A percentile compares a stretch with the other conserved stretches of the same genome.
phyloP scores from a whole-genome alignment of 441 rosid genomes.

The Mallotus japonicus region DNA sequence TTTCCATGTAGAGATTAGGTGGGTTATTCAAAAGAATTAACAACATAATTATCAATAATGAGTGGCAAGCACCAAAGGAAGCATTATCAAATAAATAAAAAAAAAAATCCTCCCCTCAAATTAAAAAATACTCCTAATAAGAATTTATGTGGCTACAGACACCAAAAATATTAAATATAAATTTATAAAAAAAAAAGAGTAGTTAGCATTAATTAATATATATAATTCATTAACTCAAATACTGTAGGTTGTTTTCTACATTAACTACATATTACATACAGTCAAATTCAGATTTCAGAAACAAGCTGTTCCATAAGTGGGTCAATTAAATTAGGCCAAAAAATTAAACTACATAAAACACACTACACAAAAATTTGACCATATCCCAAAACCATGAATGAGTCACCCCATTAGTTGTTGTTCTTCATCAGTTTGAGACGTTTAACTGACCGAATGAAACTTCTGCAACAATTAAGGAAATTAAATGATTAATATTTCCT shows the following conservation, averaged over 20 bases:
- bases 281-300: conserved; percentile 6
- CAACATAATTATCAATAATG: background rate
- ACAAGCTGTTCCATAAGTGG: background rate
- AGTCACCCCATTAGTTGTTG: background rate
- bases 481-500: no score
- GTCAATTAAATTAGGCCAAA: no score
- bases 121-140: no score
- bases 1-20: background rate
- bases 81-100: background rate
- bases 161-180: no score
- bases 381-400: background rate
- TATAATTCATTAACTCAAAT: background rate
- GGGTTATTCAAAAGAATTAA: background rate
- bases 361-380: background rate
- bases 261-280: background rate
- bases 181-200: no score
- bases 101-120: no score
- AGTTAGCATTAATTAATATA: no score
- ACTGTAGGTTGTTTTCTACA: no score
- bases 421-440: conserved; percentile 36
- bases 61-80: background rate
- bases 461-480: conserved; percentile 24
- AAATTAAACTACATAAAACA: background rate
- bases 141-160: no score
- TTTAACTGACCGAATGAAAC: conserved; percentile 29